Evolutionary conservation across 257 asterid species (phyloP).

Genomic region (Nicotiana knightiana): DNA sequence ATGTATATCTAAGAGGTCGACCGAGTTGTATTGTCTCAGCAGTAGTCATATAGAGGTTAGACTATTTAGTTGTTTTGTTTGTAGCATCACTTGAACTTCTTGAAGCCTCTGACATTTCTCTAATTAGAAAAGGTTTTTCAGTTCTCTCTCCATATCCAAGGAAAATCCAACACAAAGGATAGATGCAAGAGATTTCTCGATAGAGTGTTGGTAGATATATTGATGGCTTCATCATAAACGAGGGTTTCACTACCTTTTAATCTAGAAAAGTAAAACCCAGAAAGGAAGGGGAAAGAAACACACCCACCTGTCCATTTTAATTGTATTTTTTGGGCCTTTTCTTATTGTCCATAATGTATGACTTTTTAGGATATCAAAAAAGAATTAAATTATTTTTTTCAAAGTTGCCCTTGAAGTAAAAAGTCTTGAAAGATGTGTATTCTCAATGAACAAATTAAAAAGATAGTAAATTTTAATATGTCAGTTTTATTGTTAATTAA

Average conservation of each 20-base stretch:
- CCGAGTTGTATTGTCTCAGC: neutral
- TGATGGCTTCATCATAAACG: neutral
- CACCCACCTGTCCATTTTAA: too few species aligned
- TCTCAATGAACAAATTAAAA: too few species aligned
- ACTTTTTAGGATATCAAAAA: too few species aligned
- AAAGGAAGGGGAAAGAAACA: too few species aligned
- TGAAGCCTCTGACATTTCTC: neutral
- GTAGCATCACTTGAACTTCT: neutral
- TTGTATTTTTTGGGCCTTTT: too few species aligned
- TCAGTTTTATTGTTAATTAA: too few species aligned
- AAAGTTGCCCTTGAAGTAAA: too few species aligned
- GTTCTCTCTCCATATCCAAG: neutral
- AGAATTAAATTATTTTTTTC: too few species aligned
- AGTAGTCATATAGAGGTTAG: neutral
- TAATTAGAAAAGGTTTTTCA: neutral
- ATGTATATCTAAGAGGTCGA: neutral
- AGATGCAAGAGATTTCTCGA: neutral
- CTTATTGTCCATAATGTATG: too few species aligned
- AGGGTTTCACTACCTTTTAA: neutral
- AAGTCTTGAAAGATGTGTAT: too few species aligned
- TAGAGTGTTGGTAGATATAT: neutral
- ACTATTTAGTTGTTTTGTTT: neutral
- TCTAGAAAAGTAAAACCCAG: too few species aligned
- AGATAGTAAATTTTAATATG: too few species aligned
- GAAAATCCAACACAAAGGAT: neutral